Conservation (phyloP, 257 asterid species). For the Fraxinus cuspidata region DNA sequence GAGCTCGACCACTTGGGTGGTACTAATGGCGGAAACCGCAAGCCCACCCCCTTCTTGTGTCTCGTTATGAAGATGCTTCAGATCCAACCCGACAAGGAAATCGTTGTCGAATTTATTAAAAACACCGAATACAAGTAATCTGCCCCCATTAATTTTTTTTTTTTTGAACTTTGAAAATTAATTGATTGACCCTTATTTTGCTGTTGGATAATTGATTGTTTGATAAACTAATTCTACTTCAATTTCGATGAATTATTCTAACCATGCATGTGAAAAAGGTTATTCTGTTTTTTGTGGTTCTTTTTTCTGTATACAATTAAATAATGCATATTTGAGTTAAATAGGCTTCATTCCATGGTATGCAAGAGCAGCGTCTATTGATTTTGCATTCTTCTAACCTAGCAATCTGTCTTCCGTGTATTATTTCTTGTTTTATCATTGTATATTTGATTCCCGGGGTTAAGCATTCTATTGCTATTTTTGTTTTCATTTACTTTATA, state of each 20-base stretch:
- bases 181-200: not conserved
- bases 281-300: not conserved
- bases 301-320: not conserved
- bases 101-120: conserved; percentile 90
- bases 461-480: not conserved
- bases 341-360: not conserved
- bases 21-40: conserved; percentile 75
- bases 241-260: not conserved
- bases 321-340: not conserved
- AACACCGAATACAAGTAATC: conserved; percentile 52
- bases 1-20: conserved; percentile 97
- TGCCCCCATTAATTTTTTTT: too few species aligned
- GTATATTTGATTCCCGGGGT: not conserved
- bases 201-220: not conserved
- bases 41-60: conserved; percentile 86
- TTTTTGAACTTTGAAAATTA: not conserved
- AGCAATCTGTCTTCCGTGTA: not conserved
- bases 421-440: not conserved
- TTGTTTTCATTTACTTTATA: too few species aligned
- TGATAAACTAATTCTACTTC: not conserved
- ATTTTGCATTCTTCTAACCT: not conserved
- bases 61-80: conserved; percentile 95
- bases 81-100: conserved; percentile 97
- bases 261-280: not conserved
- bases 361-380: not conserved